Base-by-base conservation (phyloP, 257 asterid species). In the Leonotis leonurus region DNA sequence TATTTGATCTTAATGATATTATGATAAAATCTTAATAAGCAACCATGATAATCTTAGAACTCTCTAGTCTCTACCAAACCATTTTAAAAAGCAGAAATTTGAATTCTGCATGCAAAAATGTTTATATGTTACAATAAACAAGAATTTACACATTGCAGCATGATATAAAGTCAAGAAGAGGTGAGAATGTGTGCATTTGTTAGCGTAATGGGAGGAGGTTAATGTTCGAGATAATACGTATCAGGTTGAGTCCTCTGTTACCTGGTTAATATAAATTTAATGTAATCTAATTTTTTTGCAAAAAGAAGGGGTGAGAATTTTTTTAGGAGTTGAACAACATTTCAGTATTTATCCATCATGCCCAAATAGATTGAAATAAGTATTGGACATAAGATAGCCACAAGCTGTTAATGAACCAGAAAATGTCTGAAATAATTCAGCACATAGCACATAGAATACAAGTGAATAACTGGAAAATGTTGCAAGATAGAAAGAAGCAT, bases 401-500 rank as follows among this genome's bases (percentile, higher is more conserved):
- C 37, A n/a, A 56, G 43, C 29, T 36, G 16, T 26, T 9, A 51
- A 13, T 4, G 20, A 27, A n/a, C n/a, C n/a, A n/a, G n/a, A n/a
- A n/a, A n/a, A n/a, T n/a, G n/a, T n/a, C n/a, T n/a, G 8, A 33
- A 22, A 25, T 20, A 16, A 49, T 13, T 46, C 52, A 22, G 27
- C 36, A 43, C 12, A 14, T 55, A 25, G n/a, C n/a, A n/a, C n/a
- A n/a, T n/a, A n/a, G 11, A 33, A 35, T 0, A 10, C 40, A 16
- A 45, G 11, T 12, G 20, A 32, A 62, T 1, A n/a, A 12, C 8
- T 3, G 20, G 22, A 39, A 35, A 44, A 60, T 45, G 55, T 35
- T 26, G 5, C 18, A 44, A 46, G 36, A 67, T 12, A 35, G 51
- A 4, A 27, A 10, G 63, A 10, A 60, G 55, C 80, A 44, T 78